Evolutionary conservation across 2,329 filamentous ascomycete genomes (phyloP).

Genomic region (Fonsecaea pedrosoi): DNA sequence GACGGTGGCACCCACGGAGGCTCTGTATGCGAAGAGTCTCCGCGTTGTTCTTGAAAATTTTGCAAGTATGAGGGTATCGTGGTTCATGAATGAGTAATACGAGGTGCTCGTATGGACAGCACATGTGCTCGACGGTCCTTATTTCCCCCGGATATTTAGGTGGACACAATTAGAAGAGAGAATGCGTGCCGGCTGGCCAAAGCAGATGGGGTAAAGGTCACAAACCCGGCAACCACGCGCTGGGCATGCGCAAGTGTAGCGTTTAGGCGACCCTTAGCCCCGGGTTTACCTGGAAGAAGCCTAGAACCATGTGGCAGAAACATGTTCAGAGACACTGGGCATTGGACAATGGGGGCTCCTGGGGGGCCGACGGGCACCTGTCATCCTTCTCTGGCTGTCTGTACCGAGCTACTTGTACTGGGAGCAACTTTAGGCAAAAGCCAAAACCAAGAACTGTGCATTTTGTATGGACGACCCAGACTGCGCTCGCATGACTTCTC

Average conservation of each 20-base stretch:
- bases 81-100: neutral
- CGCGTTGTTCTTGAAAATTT: neutral
- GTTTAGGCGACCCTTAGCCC: constrained; percentile 6
- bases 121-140: neutral
- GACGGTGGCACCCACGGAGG: neutral
- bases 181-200: constrained; percentile 1
- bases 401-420: neutral
- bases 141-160: constrained; percentile 1
- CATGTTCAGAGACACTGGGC: neutral
- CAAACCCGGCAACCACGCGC: constrained; percentile 6
- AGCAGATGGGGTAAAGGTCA: constrained; percentile 8
- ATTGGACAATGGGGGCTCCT: neutral
- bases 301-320: neutral
- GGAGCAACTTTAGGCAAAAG: neutral
- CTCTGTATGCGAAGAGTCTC: neutral
- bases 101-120: neutral
- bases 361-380: neutral
- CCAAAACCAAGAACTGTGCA: neutral
- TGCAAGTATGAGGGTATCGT: neutral
- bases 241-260: neutral
- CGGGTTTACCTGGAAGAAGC: neutral
- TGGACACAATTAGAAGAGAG: neutral
- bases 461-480: neutral
- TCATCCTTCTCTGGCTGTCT: neutral
- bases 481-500: neutral